Conservation (phyloP, 2,329 filamentous ascomycete genomes). For the Leptographium procerum region DNA sequence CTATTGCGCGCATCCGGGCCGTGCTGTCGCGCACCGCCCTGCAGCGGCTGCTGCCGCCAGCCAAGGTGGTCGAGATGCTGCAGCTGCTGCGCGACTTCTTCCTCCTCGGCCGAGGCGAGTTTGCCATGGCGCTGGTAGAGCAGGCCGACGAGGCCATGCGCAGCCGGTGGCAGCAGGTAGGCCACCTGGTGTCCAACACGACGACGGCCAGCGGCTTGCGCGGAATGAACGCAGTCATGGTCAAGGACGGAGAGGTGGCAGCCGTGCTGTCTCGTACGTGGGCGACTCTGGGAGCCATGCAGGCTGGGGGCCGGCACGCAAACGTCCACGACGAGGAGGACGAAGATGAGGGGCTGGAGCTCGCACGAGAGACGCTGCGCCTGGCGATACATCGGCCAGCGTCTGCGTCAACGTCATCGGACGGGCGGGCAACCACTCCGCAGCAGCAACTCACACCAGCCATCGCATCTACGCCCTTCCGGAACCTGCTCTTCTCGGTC, state of each 20-base stretch:
- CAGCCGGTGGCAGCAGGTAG: conserved; percentile 57
- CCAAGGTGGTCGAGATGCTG: conserved; percentile 65
- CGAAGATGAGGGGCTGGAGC: conserved; percentile 73
- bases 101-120: conserved; percentile 78
- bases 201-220: conserved; percentile 26
- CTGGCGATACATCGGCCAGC: conserved; percentile 48
- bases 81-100: conserved; percentile 77
- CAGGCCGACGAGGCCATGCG: conserved; percentile 73
- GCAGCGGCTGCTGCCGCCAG: conserved; percentile 68
- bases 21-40: conserved; percentile 77
- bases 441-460: conserved; percentile 16
- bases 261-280: conserved; percentile 68
- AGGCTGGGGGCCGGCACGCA: conserved; percentile 46
- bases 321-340: conserved; percentile 58
- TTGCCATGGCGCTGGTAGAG: conserved; percentile 73
- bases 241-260: conserved; percentile 81
- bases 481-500: conserved; percentile 70
- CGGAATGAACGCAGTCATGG: conserved; percentile 48
- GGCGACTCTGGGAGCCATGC: conserved; percentile 65
- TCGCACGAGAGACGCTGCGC: conserved; percentile 65
- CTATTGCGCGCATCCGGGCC: conserved; percentile 64
- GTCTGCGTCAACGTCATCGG: conserved; percentile 26
- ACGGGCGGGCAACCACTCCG: conserved; percentile 16
- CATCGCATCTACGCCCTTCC: conserved; percentile 46
- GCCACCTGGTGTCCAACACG: conserved; percentile 29